These are phyloP conservation scores for Thraustochytrium sp. DNA, from an alignment of 352 stramenopile species.

Conservation along the genomic window DNA sequence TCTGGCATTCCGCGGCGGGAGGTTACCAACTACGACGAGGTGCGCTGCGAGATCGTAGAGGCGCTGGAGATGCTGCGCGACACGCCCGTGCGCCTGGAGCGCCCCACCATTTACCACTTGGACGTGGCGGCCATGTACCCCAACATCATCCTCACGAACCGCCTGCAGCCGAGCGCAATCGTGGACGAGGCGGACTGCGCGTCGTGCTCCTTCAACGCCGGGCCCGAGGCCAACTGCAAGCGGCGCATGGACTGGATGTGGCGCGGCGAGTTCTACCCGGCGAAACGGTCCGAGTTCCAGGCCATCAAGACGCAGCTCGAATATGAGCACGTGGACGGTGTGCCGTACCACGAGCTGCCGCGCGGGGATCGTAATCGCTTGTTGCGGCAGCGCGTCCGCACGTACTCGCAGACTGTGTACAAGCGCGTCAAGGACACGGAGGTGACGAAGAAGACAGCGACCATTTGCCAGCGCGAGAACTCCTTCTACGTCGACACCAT, in stretches of 20 bases:
- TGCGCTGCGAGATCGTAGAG: slow-evolving; percentile 81
- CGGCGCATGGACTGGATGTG: slow-evolving; percentile 96
- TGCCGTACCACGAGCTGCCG: slow-evolving; percentile 51
- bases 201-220: slow-evolving; percentile 83
- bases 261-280: slow-evolving; percentile 91
- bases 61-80: slow-evolving; percentile 87
- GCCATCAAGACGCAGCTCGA: slow-evolving; percentile 89
- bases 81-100: slow-evolving; percentile 75
- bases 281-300: slow-evolving; percentile 87
- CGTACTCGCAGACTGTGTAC: slow-evolving; percentile 94
- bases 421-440: slow-evolving; percentile 93
- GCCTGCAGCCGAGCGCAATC: slow-evolving; percentile 92
- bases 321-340: slow-evolving; percentile 67
- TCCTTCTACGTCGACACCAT: slow-evolving; percentile 99
- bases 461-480: slow-evolving; percentile 98
- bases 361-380: slow-evolving; percentile 51
- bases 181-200: slow-evolving; percentile 90
- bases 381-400: slow-evolving; percentile 65
- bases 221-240: slow-evolving; percentile 81
- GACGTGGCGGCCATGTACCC: slow-evolving; percentile 99
- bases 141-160: slow-evolving; percentile 99
- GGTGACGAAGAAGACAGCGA: slow-evolving; percentile 85
- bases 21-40: slow-evolving; percentile 77
- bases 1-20: slow-evolving; percentile 80
- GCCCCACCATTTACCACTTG: slow-evolving; percentile 96